Evolutionary conservation across 352 stramenopile species (phyloP), one percentile per base, ranked within the genome.

Genomic region (Pythium grandisporangium): DNA sequence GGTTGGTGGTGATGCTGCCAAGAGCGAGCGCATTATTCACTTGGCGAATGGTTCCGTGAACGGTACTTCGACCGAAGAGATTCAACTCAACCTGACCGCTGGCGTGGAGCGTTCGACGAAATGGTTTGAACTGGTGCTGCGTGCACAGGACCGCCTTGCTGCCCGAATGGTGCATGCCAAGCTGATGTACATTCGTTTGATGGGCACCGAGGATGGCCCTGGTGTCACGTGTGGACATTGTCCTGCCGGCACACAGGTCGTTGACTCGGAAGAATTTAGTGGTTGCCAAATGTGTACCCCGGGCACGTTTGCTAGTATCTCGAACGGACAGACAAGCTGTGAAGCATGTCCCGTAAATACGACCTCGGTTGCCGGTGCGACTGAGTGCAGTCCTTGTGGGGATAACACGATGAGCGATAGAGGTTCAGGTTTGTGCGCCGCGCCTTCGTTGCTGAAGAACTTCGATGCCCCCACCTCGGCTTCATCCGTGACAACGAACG

Each of bases 21-120:
- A 56, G 26, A 52, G 44, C 16, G 56, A 61, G 17, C 45, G 52
- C 19, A 53, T 66, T n/a, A 45, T 83, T 5, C 70, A 84, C 40
- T 32, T 89, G 20, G 35, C 61, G 13, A 76, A 86, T 54, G 75
- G 75, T 13, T 54, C 63, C 6, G 68, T 78, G 33, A 89, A 89
- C 39, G 75, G 75, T 12, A 84, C 69, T 11, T 73, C 75, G 24
- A 80, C 20, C 2, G 61, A 84, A 42, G 20, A 71, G 12, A 58
- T 89, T n/a, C 34, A 48, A 4, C 53, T 89, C 25, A 69, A 81
- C 26, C 53, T 82, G 17, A 84, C 72, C 10, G 57, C 32, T 3
- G n/a, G n/a, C n/a, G n/a, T n/a, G n/a, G n/a, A n/a, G n/a, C 37
- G 46, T 0, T 52, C 49, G 6, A 47, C 61, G 0, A 85, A 84